Evolutionary conservation across 441 rosid species (phyloP).

Genomic region (Bruguiera hainesii): DNA sequence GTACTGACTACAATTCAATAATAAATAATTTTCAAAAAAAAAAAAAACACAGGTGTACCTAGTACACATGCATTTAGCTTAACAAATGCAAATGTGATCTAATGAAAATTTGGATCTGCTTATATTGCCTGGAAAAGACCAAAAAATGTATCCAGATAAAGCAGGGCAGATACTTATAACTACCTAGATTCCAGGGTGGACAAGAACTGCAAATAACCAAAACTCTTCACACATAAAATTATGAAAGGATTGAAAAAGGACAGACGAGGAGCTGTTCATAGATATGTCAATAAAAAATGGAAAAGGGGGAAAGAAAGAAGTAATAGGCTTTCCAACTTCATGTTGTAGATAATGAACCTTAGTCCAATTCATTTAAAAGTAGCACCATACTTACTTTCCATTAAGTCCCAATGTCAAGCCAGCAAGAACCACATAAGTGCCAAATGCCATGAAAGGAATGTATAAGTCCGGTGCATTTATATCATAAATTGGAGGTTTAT

Average conservation of each 20-base stretch:
- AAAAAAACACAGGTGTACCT: too few species aligned
- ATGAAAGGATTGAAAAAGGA: constrained; percentile 1
- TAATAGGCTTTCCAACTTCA: neutral
- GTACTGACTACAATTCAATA: too few species aligned
- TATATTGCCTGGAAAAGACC: neutral
- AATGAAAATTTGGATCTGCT: neutral
- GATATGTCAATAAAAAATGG: neutral
- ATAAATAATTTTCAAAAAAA: too few species aligned
- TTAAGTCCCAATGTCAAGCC: constrained; percentile 78
- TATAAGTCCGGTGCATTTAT: constrained; percentile 94
- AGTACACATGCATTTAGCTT: too few species aligned
- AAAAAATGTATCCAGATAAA: neutral
- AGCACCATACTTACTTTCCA: constrained; percentile 62
- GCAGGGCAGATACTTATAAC: neutral
- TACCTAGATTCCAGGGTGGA: neutral
- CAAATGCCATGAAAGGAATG: constrained; percentile 95
- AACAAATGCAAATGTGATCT: too few species aligned
- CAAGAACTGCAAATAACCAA: neutral
- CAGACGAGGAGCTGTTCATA: neutral
- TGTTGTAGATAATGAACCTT: neutral
- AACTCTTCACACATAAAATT: neutral
- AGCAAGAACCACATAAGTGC: constrained; percentile 87
- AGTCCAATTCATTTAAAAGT: neutral
- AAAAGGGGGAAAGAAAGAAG: neutral
- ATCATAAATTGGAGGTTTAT: constrained; percentile 86